phyloP scores from a whole-genome alignment of 2,329 filamentous ascomycete species.

The Phyllosticta citrichinensis region DNA sequence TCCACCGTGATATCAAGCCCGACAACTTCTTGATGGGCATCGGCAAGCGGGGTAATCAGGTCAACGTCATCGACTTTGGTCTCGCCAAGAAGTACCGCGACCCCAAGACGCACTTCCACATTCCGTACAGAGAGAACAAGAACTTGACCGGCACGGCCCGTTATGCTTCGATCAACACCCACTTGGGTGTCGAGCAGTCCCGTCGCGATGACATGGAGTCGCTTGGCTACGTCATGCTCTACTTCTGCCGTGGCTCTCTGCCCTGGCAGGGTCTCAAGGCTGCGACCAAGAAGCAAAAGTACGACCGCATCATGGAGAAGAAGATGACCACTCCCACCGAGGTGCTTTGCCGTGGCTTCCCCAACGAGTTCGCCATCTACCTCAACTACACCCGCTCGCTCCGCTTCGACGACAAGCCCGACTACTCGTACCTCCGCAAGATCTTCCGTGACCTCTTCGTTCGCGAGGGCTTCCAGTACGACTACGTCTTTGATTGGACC shows the following conservation, averaged over 20 bases:
- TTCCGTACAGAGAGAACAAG: constrained; percentile 99
- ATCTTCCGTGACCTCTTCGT: constrained; percentile 99
- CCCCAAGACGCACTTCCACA: constrained; percentile 99
- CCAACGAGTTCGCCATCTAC: constrained; percentile 99
- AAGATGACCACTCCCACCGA: constrained; percentile 99
- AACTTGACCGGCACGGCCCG: constrained; percentile 97
- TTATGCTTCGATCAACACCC: constrained; percentile 98
- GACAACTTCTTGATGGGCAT: constrained; percentile 99
- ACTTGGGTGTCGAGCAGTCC: constrained; percentile 96
- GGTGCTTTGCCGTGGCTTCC: constrained; percentile 96
- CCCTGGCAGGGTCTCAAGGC: constrained; percentile 98
- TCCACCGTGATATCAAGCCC: constrained; percentile 99
- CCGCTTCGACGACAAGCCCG: constrained; percentile 98
- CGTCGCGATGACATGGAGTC: constrained; percentile 99
- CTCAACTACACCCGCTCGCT: constrained; percentile 98
- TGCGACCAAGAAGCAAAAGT: constrained; percentile 99
- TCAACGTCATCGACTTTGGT: constrained; percentile 99
- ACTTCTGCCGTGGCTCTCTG: constrained; percentile 98
- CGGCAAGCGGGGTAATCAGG: constrained; percentile 97
- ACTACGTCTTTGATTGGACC: constrained; percentile 99
- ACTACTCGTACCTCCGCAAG: constrained; percentile 99
- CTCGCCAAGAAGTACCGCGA: constrained; percentile 99
- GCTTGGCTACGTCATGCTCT: constrained; percentile 97
- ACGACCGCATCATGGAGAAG: constrained; percentile 99
- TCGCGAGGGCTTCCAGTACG: constrained; percentile 98